These are phyloP conservation scores for Parachlorella kessleri DNA, from an alignment of 139 green algal species.

Conservation along the genomic window DNA sequence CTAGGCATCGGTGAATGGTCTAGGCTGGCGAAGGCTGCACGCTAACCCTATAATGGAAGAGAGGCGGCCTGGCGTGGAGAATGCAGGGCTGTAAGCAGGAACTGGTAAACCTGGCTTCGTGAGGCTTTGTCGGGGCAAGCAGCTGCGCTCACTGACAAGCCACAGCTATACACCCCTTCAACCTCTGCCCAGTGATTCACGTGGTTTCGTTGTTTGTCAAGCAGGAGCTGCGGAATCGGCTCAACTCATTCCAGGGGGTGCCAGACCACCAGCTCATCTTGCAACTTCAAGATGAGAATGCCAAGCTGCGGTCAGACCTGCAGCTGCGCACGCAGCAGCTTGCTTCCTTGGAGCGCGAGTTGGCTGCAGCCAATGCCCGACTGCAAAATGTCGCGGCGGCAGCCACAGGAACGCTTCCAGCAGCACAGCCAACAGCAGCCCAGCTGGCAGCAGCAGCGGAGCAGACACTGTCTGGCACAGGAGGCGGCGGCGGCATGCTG, in stretches of 20 bases:
- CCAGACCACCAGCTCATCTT: neutral
- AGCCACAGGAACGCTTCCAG: neutral
- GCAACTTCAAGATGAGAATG: slow-evolving; percentile 40
- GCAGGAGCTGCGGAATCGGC: slow-evolving; percentile 40
- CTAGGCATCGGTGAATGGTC: no score
- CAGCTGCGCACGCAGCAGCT: slow-evolving; percentile 18
- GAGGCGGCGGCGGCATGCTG: neutral
- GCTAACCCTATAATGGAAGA: no score
- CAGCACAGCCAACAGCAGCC: neutral
- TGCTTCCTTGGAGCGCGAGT: slow-evolving; percentile 9
- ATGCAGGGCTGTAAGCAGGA: no score
- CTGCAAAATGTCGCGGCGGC: slow-evolving; percentile 1
- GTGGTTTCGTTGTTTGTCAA: no score
- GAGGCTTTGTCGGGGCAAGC: no score
- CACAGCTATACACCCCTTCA: no score
- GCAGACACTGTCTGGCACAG: neutral
- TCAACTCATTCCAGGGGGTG: neutral
- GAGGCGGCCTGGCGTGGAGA: no score
- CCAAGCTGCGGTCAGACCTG: slow-evolving; percentile 28
- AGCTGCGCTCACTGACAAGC: no score
- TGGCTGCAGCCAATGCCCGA: neutral
- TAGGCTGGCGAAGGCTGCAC: no score
- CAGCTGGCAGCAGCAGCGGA: neutral
- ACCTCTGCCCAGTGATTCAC: no score
- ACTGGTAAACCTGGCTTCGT: no score